Conservation (phyloP, 306 rosid species). For the Lathyrus tuberosus region DNA sequence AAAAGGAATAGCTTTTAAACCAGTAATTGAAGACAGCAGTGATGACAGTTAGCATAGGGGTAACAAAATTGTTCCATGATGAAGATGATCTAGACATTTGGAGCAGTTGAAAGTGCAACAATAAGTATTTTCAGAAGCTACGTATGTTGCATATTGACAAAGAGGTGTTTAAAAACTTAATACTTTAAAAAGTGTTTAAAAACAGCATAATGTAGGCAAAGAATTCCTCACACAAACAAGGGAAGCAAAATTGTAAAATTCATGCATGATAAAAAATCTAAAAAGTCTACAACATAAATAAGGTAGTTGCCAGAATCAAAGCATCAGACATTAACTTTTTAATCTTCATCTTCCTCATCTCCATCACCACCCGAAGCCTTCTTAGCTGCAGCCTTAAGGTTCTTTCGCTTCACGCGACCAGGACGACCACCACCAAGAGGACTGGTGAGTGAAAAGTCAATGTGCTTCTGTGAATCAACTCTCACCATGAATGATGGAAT, state of each 20-base stretch:
- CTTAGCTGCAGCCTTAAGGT: constrained; percentile 64
- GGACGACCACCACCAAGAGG: constrained; percentile 76
- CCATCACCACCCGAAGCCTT: constrained; percentile 80
- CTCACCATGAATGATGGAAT: constrained; percentile 74
- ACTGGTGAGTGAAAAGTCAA: constrained; percentile 71
- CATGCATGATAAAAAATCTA: constrained; percentile 27
- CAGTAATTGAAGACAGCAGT: too few relatives aligned
- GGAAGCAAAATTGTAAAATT: not conserved
- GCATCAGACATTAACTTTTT: constrained; percentile 3
- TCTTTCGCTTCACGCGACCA: constrained; percentile 72
- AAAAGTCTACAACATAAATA: constrained; percentile 20
- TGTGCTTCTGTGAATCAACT: constrained; percentile 74
- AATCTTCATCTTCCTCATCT: constrained; percentile 74
- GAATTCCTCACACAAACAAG: not conserved
- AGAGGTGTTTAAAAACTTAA: too few relatives aligned
- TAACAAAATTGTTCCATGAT: not conserved
- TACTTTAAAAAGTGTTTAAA: not conserved
- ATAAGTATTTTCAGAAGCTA: not conserved
- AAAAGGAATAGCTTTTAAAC: too few relatives aligned
- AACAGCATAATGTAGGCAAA: not conserved
- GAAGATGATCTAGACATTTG: not conserved
- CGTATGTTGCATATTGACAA: not conserved
- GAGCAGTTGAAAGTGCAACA: not conserved
- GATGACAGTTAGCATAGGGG: too few relatives aligned
- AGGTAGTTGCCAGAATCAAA: not conserved